Base-by-base conservation (phyloP, 1,284 basidiomycete species). In the Tetrapyrgos nigripes region DNA sequence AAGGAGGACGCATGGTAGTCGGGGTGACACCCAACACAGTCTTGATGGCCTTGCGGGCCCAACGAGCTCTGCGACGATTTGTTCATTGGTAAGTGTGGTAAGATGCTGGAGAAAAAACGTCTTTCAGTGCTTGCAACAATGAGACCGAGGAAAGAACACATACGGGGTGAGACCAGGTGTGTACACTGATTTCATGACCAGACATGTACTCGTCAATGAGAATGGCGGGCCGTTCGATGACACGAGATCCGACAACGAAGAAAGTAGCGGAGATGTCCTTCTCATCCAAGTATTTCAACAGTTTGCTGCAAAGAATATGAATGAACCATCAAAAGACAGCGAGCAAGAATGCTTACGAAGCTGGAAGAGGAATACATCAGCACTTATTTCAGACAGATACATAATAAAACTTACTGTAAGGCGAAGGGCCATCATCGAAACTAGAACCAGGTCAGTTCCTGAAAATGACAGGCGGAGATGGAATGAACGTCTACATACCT, bases 61-160 rank as follows among this genome's bases (percentile, higher is more conserved):
- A 98, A 48, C 95, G 50, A 98, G 83, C 76, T 98, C 96, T 24
- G 95, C 95, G 21, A 98, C 93, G 60, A 98, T 86, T 78, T 97
- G 81, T 70, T 87, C 88, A 70, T 89, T 98, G 49, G 93, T 88
- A 60, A 96, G 80, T 35, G 87, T 86, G 13, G 96, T 98, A 37
- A 96, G 80, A 60, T 83, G 83, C 89, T 89, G 10, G 33, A 19
- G 14, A 57, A 9, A 51, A 37, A 17, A 1, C 14, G n/a, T n/a
- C n/a, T n/a, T n/a, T n/a, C n/a, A n/a, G n/a, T 33, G 31, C 14
- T 8, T 33, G 14, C 31, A 33, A 33, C 14, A 8, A 33, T 33
- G 31, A 33, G 14, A 33, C 31, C 14, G 3, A 31, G 52, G 14
- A 19, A n/a, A n/a, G n/a, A 63, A 85, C 87, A 55, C 77, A 3